These are phyloP conservation scores for Mycogone perniciosa DNA, from an alignment of 2,329 filamentous ascomycete species.

Conservation along the genomic window DNA sequence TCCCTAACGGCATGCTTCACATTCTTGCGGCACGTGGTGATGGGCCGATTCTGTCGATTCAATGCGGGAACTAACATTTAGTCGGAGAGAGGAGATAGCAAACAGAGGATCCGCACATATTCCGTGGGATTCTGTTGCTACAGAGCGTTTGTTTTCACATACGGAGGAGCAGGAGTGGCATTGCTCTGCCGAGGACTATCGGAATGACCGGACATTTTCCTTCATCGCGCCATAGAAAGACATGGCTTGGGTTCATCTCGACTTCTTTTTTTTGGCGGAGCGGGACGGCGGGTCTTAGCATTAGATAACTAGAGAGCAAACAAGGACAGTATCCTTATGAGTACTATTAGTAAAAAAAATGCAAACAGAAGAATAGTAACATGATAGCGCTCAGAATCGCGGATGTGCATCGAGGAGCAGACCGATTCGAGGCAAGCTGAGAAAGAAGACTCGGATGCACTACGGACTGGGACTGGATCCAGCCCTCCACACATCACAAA, in stretches of 20 bases:
- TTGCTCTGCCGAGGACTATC: not conserved
- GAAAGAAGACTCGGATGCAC: too few species aligned
- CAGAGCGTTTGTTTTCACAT: not conserved
- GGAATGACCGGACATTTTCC: not conserved
- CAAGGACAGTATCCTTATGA: too few species aligned
- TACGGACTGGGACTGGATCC: too few species aligned
- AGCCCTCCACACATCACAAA: not conserved
- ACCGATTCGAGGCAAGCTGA: too few species aligned
- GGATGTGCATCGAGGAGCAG: too few species aligned
- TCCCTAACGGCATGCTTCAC: not conserved
- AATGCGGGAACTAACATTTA: not conserved
- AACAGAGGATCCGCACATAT: not conserved
- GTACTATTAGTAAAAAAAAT: too few species aligned
- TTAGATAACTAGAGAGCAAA: too few species aligned
- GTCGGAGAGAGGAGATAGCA: not conserved
- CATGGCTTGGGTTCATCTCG: not conserved
- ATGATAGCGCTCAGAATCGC: too few species aligned
- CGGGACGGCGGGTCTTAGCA: too few species aligned
- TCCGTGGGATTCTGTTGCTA: not conserved
- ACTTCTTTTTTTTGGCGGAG: too few species aligned
- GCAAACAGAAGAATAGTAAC: too few species aligned
- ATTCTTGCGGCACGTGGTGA: conserved; percentile 8
- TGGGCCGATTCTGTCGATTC: conserved; percentile 1
- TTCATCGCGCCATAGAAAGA: not conserved
- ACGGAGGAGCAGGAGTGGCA: too few species aligned